These are phyloP conservation scores for Colletotrichum coccodes DNA, from an alignment of 2,329 filamentous ascomycete species.

Conservation along the genomic window DNA sequence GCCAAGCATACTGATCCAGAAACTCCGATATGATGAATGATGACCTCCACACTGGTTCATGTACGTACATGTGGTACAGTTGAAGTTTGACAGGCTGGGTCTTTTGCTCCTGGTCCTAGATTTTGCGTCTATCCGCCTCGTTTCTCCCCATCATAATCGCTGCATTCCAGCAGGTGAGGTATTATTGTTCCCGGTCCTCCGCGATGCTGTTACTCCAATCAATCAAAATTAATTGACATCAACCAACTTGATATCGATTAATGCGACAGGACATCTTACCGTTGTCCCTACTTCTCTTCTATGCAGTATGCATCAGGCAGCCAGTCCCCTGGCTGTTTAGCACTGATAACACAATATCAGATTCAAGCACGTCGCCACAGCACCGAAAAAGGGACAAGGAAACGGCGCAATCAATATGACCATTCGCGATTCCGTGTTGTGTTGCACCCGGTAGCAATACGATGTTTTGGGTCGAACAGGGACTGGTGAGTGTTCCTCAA, in stretches of 20 bases:
- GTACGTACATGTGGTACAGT: neutral
- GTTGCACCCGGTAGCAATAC: neutral
- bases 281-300: neutral
- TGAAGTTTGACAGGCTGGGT: neutral
- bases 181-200: constrained; percentile 1
- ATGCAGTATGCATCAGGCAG: neutral
- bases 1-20: constrained; percentile 2
- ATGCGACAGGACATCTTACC: neutral
- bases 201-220: neutral
- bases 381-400: constrained; percentile 1
- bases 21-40: neutral
- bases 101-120: neutral
- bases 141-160: neutral
- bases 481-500: neutral
- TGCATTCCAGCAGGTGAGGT: constrained; percentile 16
- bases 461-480: neutral
- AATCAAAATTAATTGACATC: neutral
- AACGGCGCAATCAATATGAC: neutral
- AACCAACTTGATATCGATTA: constrained; percentile 3
- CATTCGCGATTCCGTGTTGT: neutral
- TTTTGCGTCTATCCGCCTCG: neutral
- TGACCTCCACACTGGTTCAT: neutral
- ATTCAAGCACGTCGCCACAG: neutral
- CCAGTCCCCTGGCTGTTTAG: neutral
- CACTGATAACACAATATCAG: neutral